phyloP scores from a whole-genome alignment of 352 stramenopile genomes.

The Globisporangium parvum region DNA sequence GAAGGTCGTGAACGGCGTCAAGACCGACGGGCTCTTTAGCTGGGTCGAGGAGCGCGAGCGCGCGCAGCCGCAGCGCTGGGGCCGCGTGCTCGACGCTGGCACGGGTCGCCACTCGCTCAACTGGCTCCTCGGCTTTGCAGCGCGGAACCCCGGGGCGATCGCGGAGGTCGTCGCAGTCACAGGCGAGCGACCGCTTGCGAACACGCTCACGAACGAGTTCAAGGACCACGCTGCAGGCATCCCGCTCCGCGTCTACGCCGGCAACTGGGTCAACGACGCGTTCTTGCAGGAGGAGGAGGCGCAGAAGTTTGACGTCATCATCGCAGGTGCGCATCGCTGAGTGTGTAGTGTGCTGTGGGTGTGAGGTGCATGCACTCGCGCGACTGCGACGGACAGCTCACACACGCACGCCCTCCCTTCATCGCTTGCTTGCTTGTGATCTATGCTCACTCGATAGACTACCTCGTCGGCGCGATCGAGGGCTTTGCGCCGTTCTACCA shows the following conservation, averaged over 20 bases:
- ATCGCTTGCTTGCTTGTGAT: not conserved
- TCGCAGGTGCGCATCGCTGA: conserved; percentile 33
- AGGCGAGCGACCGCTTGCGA: conserved; percentile 52
- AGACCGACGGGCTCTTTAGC: conserved; percentile 68
- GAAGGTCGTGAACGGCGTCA: conserved; percentile 15
- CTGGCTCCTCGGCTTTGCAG: conserved; percentile 64
- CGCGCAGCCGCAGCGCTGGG: conserved; percentile 28
- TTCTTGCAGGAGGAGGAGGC: conserved; percentile 59
- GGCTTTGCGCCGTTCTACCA: conserved; percentile 87
- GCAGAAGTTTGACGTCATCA: conserved; percentile 67
- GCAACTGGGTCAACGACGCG: conserved; percentile 63
- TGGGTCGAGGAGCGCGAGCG: conserved; percentile 64
- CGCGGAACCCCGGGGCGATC: conserved; percentile 19
- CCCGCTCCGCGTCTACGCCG: conserved; percentile 38
- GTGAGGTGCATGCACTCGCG: not conserved
- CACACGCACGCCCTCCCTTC: no score
- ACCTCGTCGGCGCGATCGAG: conserved; percentile 90
- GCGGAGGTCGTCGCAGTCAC: conserved; percentile 62
- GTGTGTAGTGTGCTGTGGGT: no score
- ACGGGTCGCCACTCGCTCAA: conserved; percentile 87
- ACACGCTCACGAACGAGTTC: conserved; percentile 34
- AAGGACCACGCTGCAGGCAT: conserved; percentile 24
- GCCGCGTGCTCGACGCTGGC: conserved; percentile 83
- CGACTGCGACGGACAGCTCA: no score
- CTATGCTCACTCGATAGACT: conserved; percentile 40